Conservation (phyloP, 805 yeast genomes). For the Yamadazyma sp. region DNA sequence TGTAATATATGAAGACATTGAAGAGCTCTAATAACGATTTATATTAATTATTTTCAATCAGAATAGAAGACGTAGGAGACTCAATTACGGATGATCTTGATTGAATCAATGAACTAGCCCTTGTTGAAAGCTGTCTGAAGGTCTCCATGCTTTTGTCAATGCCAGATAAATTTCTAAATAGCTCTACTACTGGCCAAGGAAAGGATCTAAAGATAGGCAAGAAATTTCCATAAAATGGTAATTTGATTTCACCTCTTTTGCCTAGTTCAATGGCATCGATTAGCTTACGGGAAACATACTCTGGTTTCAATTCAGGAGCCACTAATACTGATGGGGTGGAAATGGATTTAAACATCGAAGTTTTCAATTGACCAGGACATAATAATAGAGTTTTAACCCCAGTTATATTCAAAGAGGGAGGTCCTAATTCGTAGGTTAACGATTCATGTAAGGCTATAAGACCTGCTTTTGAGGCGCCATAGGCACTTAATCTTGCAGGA, state of each 20-base stretch:
- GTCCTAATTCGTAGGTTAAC: slow-evolving; percentile 64
- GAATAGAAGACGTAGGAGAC: neutral
- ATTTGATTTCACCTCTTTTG: slow-evolving; percentile 60
- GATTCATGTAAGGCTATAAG: slow-evolving; percentile 82
- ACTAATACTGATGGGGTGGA: slow-evolving; percentile 67
- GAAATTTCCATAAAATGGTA: slow-evolving; percentile 75
- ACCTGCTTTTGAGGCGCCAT: slow-evolving; percentile 91
- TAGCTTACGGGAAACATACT: slow-evolving; percentile 58
- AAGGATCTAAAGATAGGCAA: slow-evolving; percentile 67
- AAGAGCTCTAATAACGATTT: too few relatives aligned
- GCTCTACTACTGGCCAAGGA: slow-evolving; percentile 68
- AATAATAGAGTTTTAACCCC: slow-evolving; percentile 73
- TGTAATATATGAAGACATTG: too few relatives aligned
- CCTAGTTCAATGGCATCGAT: slow-evolving; percentile 58
- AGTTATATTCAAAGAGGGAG: slow-evolving; percentile 39
- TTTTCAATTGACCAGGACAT: slow-evolving; percentile 84
- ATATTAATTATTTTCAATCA: too few relatives aligned
- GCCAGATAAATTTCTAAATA: slow-evolving; percentile 57
- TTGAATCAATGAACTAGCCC: slow-evolving; percentile 7
- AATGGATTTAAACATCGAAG: slow-evolving; percentile 71
- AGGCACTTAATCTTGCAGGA: slow-evolving; percentile 77
- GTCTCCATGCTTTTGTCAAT: slow-evolving; percentile 55
- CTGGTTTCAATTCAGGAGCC: slow-evolving; percentile 82
- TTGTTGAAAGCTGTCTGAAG: slow-evolving; percentile 12
- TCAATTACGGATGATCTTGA: neutral